Evolutionary conservation across 1,284 basidiomycete genomes (phyloP).

Genomic region (Sutorius eximius): DNA sequence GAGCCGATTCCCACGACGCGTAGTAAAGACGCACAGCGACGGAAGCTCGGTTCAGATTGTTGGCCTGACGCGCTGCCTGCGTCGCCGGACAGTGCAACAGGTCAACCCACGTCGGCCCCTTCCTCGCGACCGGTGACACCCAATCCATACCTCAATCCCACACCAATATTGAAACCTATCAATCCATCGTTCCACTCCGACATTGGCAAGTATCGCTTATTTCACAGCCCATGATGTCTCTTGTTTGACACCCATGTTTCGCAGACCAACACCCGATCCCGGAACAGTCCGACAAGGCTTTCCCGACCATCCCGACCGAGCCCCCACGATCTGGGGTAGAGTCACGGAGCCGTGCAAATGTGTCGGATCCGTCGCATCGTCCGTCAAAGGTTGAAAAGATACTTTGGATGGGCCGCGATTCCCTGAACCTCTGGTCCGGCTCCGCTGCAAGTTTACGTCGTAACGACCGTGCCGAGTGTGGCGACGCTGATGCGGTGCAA

Average conservation of each 20-base stretch:
- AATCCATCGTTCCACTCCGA: slow-evolving; percentile 6
- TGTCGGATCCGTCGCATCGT: slow-evolving; percentile 11
- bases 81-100: slow-evolving; percentile 1
- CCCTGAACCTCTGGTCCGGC: slow-evolving; percentile 29
- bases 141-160: slow-evolving; percentile 34
- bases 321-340: slow-evolving; percentile 8
- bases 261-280: slow-evolving; percentile 20
- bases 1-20: slow-evolving; percentile 14
- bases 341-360: background rate
- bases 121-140: slow-evolving; percentile 28
- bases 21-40: slow-evolving; percentile 18
- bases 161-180: slow-evolving; percentile 18
- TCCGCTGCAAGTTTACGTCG: slow-evolving; percentile 12
- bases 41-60: slow-evolving; percentile 17
- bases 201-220: slow-evolving; percentile 14
- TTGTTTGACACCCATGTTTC: background rate
- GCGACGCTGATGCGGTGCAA: slow-evolving; percentile 23
- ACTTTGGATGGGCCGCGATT: slow-evolving; percentile 36
- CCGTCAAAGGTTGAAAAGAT: slow-evolving; percentile 29
- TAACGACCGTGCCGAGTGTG: slow-evolving; percentile 14
- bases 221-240: background rate
- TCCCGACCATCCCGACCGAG: background rate
- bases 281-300: slow-evolving; percentile 5
- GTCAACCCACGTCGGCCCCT: slow-evolving; percentile 2
- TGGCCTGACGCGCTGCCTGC: slow-evolving; percentile 24